Evolutionary conservation across 2,329 filamentous ascomycete species (phyloP), one percentile per base, ranked within the genome.

Genomic region (Scedosporium apiospermum): DNA sequence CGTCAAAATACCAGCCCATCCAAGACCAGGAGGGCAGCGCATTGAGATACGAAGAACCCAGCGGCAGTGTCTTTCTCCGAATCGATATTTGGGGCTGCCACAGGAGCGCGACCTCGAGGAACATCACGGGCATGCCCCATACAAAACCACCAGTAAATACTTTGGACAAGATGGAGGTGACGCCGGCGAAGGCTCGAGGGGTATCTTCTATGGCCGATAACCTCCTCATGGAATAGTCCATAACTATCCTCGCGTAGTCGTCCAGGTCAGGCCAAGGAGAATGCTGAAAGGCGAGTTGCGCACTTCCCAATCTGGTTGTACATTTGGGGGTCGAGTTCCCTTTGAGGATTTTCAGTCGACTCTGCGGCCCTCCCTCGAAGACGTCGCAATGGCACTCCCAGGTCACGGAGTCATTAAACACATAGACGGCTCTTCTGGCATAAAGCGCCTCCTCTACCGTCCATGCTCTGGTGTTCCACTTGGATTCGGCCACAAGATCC

Each of bases 1-100:
- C 75, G 63, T 79, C 77, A 62, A 76, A 77, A 73, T 76, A 78
- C 77, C 77, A 79, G 23, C 77, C 77, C 73, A 79, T 75, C 77
- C 77, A 79, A 34, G 76, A 77, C 77, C 77, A 79, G 3, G 75
- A 77, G 0, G 77, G 77, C 5, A 79, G 68, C 4, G 64, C 61
- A n/a, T 64, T 61, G 14, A 58, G 59, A 6, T 51, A 30, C 5
- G 62, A 51, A n/a, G 57, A 51, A 7, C 44, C 57, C 6, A 60
- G n/a, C 1, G 57, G 57, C 42, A 66, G 61, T 5, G 62, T 55
- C 30, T 64, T 63, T 18, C 77, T 70, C 27, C 76, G 71, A 30
- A 79, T 75, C 2, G 75, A 76, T 16, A 77, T 75, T 57, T 76
- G 71, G 14, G 77, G 77, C 16, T 76, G 72, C 77, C 77, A 79